These are phyloP conservation scores for Pseudohalonectria lignicola DNA, from an alignment of 2,329 filamentous ascomycete species.

Conservation along the genomic window DNA sequence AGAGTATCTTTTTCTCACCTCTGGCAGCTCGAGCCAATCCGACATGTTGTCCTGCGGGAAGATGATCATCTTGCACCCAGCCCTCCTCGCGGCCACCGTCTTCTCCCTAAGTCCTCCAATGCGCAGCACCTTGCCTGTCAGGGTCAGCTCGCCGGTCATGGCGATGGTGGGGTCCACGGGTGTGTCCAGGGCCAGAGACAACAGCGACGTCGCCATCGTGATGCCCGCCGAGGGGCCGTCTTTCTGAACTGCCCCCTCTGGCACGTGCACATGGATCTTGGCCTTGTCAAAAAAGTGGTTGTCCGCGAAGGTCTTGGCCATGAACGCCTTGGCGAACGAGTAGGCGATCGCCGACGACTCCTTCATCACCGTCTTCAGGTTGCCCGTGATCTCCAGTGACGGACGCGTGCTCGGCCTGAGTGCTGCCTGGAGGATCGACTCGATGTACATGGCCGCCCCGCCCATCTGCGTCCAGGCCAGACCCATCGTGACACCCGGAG, in stretches of 20 bases:
- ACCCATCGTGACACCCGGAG: constrained; percentile 93
- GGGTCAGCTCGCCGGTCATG: constrained; percentile 95
- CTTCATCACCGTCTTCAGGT: constrained; percentile 95
- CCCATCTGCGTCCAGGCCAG: constrained; percentile 97
- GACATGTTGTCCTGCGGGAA: constrained; percentile 94
- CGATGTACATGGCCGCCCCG: constrained; percentile 91
- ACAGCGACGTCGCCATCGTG: constrained; percentile 91
- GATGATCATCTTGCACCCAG: constrained; percentile 85
- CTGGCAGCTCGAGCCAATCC: constrained; percentile 93
- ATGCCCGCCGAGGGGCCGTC: constrained; percentile 90
- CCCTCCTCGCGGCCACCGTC: constrained; percentile 87
- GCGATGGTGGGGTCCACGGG: constrained; percentile 77
- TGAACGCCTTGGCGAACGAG: constrained; percentile 83
- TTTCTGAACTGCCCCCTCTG: constrained; percentile 91
- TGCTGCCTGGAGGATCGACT: constrained; percentile 84
- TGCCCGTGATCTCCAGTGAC: constrained; percentile 82
- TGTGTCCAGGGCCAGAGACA: constrained; percentile 73
- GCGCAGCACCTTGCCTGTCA: constrained; percentile 90
- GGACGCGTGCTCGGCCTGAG: constrained; percentile 65
- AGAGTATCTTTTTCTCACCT: no score
- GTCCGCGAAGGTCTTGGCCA: constrained; percentile 74
- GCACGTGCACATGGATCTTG: constrained; percentile 89
- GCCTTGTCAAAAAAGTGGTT: constrained; percentile 97
- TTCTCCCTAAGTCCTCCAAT: constrained; percentile 95
- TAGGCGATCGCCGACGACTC: constrained; percentile 93